Conservation (phyloP, 2,329 filamentous ascomycete genomes). For the Penicillium nordicum region DNA sequence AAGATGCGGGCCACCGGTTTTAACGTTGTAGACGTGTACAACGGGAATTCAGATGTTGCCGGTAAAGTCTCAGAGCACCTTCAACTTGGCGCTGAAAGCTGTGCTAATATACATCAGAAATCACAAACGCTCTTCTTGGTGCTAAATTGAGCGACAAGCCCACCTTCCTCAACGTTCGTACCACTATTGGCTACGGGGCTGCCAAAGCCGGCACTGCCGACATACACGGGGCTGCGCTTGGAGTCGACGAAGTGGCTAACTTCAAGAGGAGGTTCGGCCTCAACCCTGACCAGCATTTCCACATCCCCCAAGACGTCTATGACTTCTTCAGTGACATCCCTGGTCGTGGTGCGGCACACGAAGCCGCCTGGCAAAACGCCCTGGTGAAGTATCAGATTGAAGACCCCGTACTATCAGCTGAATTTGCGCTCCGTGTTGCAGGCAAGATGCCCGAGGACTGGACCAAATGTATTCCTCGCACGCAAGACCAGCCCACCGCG, state of each 20-base stretch:
- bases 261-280: conserved; percentile 53
- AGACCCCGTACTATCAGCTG: conserved; percentile 48
- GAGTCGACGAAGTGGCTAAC: conserved; percentile 52
- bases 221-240: conserved; percentile 58
- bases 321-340: conserved; percentile 53
- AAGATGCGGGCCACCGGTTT: conserved; percentile 58
- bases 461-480: conserved; percentile 49
- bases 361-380: conserved; percentile 50
- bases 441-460: conserved; percentile 51
- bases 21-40: conserved; percentile 53
- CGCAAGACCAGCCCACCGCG: conserved; percentile 46
- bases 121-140: conserved; percentile 34
- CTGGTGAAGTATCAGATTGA: conserved; percentile 43
- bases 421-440: conserved; percentile 49
- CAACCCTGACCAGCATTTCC: conserved; percentile 49
- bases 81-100: neutral
- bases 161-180: conserved; percentile 57
- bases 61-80: conserved; percentile 25
- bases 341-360: conserved; percentile 45
- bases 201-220: conserved; percentile 45
- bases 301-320: conserved; percentile 46
- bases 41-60: conserved; percentile 52
- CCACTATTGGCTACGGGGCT: conserved; percentile 54
- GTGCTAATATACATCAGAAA: conserved; percentile 5
- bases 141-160: conserved; percentile 49